Evolutionary conservation across 2,329 filamentous ascomycete genomes (phyloP), one percentile per base, ranked within the genome.

Genomic region (Talaromyces rugulosus): DNA sequence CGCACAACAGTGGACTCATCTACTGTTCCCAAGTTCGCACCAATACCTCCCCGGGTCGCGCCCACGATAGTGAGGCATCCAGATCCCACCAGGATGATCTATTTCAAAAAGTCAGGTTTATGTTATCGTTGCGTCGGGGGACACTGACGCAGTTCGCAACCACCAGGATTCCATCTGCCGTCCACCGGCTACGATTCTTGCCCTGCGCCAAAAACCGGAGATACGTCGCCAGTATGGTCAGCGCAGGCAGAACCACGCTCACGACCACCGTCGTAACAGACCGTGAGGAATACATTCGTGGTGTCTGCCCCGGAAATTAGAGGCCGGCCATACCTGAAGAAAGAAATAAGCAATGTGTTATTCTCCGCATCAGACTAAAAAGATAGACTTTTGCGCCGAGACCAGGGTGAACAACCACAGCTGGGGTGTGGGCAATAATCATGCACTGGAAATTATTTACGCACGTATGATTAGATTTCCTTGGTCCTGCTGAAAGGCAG

Each of bases 71-170:
- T 54, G 18, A 60, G 50, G 31, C 58, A 60, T 60, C 58, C 58
- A 5, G 58, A 60, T 23, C 58, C 58, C 0, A 54, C n/a, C 2
- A 60, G 50, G 23, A 60, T 23, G 5, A 60, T 11, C 58, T 60
- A 47, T 23, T 47, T 6, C 1, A 40, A 40, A 6, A 40, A 16
- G 4, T 40, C 36, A 40, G 36, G n/a, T n/a, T n/a, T n/a, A 40
- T 6, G 36, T n/a, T n/a, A n/a, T n/a, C 5, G 14, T 40, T 40
- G 14, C 4, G n/a, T 40, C n/a, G 14, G 14, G 36, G 14, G 36
- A n/a, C n/a, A 60, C 58, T 60, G n/a, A 60, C 58, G 11, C 50
- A 53, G 14, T 60, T 60, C n/a, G 53, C 33, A 30, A 36, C n/a
- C 34, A 60, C 50, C 36, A 60, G n/a, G 12, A 60, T 54, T 42